A percentile compares a stretch with the other conserved stretches of the same genome.
Conservation (phyloP, 148 eudicot species). For the Silene latifolia region DNA sequence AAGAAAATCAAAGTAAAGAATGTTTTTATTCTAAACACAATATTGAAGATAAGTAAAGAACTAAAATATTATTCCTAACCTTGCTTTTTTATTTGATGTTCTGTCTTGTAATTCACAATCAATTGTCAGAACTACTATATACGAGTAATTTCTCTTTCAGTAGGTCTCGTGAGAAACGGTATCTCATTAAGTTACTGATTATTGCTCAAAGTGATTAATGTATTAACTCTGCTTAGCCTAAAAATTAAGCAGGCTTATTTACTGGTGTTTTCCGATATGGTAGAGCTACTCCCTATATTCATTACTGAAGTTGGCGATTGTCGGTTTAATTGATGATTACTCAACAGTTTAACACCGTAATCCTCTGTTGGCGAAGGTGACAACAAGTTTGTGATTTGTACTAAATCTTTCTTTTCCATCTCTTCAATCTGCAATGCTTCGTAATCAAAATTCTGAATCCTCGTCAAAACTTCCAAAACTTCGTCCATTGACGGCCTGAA, state of each 20-base stretch:
- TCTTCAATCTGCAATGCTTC: conserved; percentile 15
- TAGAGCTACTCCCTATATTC: conserved; percentile 11
- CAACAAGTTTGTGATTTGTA: neutral
- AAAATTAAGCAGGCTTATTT: neutral
- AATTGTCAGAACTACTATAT: too few species aligned
- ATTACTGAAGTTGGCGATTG: conserved; percentile 19
- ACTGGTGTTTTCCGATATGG: neutral
- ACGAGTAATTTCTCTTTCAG: too few species aligned
- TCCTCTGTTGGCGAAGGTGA: conserved; percentile 1
- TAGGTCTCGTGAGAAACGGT: too few species aligned
- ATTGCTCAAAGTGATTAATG: too few species aligned
- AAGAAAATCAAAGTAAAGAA: neutral
- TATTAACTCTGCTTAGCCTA: neutral
- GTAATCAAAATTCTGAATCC: conserved; percentile 23
- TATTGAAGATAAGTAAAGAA: neutral
- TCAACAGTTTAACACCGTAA: neutral
- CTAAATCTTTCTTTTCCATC: neutral
- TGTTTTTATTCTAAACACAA: neutral
- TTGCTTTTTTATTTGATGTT: too few species aligned
- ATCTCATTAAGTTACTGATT: too few species aligned
- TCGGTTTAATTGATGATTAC: conserved; percentile 6
- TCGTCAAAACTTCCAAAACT: conserved; percentile 30
- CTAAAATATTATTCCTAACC: too few species aligned
- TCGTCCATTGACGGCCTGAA: conserved; percentile 54
- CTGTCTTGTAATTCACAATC: too few species aligned